Conservation (phyloP, 805 yeast genomes). For the Candida coquimbonensis region DNA sequence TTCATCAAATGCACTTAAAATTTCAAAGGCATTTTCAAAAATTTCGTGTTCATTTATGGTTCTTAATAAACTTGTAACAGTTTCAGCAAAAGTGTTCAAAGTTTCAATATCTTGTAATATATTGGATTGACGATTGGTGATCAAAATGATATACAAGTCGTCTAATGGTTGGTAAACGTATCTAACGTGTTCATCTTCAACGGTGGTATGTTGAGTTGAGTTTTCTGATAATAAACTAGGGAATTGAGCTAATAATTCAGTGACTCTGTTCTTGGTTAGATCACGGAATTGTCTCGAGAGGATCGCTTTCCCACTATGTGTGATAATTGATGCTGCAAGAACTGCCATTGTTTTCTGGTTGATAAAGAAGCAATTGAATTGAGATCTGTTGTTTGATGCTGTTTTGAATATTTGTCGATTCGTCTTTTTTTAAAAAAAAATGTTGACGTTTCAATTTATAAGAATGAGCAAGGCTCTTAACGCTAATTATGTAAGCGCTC, state of each 20-base stretch:
- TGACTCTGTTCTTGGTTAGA: constrained; percentile 74
- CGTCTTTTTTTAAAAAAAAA: too few species aligned
- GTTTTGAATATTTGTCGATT: not conserved
- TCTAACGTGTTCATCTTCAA: constrained; percentile 86
- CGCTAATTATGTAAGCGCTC: too few species aligned
- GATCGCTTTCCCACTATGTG: constrained; percentile 88
- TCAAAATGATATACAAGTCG: constrained; percentile 81
- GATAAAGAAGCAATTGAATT: not conserved
- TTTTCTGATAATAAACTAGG: constrained; percentile 69
- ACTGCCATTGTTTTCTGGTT: constrained; percentile 45
- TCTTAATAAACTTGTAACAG: constrained; percentile 68
- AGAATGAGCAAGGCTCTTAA: too few species aligned
- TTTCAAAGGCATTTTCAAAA: constrained; percentile 78
- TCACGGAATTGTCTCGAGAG: constrained; percentile 90
- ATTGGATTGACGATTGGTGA: constrained; percentile 87
- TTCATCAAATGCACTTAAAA: constrained; percentile 90
- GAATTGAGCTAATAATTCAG: constrained; percentile 78
- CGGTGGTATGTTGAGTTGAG: constrained; percentile 81
- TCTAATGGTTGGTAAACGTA: constrained; percentile 95
- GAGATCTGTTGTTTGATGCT: not conserved
- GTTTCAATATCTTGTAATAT: constrained; percentile 93
- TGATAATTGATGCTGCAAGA: constrained; percentile 90
- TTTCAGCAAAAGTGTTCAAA: constrained; percentile 74
- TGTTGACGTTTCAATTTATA: too few species aligned
- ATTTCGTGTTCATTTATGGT: constrained; percentile 76